Percentiles rank a stretch among this genome's conserved stretches.
Evolutionary conservation across 805 yeast species (phyloP).

Genomic region (Candida bentonensis): DNA sequence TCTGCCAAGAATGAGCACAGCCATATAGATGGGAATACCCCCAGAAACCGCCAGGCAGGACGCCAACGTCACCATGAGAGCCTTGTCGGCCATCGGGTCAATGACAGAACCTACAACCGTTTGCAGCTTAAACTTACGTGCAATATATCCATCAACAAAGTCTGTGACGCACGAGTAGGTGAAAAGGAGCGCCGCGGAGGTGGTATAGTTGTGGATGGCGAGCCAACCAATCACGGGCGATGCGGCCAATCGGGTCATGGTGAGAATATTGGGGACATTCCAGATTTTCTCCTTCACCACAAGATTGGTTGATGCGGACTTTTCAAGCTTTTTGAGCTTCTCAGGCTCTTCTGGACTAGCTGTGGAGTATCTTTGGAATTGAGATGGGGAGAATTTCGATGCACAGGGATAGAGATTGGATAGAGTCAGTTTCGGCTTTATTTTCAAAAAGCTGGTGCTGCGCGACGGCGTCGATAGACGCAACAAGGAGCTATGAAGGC

Average conservation of each 20-base stretch:
- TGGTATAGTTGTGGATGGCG: conserved; percentile 48
- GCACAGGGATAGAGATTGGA: too few relatives aligned
- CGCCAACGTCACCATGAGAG: conserved; percentile 77
- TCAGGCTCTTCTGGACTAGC: too few relatives aligned
- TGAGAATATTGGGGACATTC: conserved; percentile 77
- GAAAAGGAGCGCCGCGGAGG: conserved; percentile 58
- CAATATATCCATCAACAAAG: conserved; percentile 82
- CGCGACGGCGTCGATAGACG: too few relatives aligned
- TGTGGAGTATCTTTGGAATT: too few relatives aligned
- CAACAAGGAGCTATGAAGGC: too few relatives aligned
- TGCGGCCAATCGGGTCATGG: conserved; percentile 62
- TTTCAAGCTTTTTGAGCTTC: conserved; percentile 2
- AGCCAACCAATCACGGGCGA: conserved; percentile 80
- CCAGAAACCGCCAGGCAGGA: conserved; percentile 54
- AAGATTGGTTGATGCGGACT: too few relatives aligned
- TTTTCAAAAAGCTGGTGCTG: too few relatives aligned
- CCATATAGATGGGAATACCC: conserved; percentile 48
- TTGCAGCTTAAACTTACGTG: conserved; percentile 61
- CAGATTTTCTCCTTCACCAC: conserved; percentile 55
- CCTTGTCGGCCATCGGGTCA: conserved; percentile 93
- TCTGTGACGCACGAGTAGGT: conserved; percentile 83
- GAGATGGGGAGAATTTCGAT: too few relatives aligned
- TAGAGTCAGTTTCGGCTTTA: too few relatives aligned
- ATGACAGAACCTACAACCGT: conserved; percentile 80
- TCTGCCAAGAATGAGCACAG: conserved; percentile 63